Evolutionary conservation across 352 stramenopile species (phyloP), one percentile per base, ranked within the genome.

Genomic region (Phytopythium aichiense): DNA sequence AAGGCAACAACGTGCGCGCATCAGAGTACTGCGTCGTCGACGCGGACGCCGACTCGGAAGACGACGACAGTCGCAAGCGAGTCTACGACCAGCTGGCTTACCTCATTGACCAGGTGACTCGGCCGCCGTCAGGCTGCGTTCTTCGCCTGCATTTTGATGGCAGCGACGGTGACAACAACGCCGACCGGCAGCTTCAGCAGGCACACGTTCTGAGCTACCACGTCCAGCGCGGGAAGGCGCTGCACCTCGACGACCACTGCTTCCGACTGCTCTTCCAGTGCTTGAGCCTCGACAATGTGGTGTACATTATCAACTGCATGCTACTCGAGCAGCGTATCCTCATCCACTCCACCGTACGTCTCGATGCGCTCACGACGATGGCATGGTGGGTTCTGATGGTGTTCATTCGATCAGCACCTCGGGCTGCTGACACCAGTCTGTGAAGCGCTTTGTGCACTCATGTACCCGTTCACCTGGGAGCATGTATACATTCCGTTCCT

Each of bases 401-500:
- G 4, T 40, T 16, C 12, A 30, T 48, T 11, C 15, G 15, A 22
- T 30, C 33, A 91, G 79, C 78, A 94, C 38, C 66, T 76, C 56
- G 84, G 78, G 4, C 68, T 88, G 5, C 72, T 96, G 31, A 94
- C 81, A 4, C 81, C 83, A 25, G 76, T 94, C 33, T 90, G 81
- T 37, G 85, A 96, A 64, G 87, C 88, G 9, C 71, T 95, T 12
- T 81, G 68, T 46, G 74, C 82, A n/a, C 65, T 96, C 45, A 63
- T 96, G 35, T 95, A 89, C 58, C 88, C 88, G 6, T 93, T 96
- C 40, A 74, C 58, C 1, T 96, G 87, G 87, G 79, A 89, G 49
- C 88, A 96, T 65, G 87, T 94, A 25, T 95, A 92, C 68, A 87
- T 95, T 13, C 87, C 88, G 20, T 88, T 95, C 40, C 79, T 94